Evolutionary conservation across 1,284 basidiomycete species (phyloP).

Genomic region (Pisolithus thermaeus): DNA sequence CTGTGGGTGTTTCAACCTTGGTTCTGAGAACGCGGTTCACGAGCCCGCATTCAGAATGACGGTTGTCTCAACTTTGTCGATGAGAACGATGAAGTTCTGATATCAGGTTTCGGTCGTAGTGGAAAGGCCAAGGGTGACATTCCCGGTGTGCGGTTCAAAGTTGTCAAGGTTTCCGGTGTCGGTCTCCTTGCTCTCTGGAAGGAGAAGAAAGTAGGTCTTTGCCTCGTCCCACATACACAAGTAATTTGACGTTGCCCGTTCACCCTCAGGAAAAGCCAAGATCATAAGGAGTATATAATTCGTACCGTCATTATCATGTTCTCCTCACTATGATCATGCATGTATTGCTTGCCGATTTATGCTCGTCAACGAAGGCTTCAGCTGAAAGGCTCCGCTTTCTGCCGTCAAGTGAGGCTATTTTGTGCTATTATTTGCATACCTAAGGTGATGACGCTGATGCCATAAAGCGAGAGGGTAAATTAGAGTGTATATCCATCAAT

Average conservation of each 20-base stretch:
- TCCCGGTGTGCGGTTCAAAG: slow-evolving; percentile 97
- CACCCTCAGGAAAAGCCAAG: slow-evolving; percentile 79
- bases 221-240: background rate
- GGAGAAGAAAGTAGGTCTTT: slow-evolving; percentile 85
- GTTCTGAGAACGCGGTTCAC: slow-evolving; percentile 4
- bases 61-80: slow-evolving; percentile 99
- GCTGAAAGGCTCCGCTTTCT: background rate
- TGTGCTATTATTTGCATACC: slow-evolving; percentile 12
- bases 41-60: slow-evolving; percentile 69
- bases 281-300: slow-evolving; percentile 51
- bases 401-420: background rate
- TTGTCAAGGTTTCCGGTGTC: slow-evolving; percentile 99
- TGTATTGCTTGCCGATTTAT: slow-evolving; percentile 24
- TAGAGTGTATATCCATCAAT: slow-evolving; percentile 13
- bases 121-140: slow-evolving; percentile 99
- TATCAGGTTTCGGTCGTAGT: slow-evolving; percentile 99
- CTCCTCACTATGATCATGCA: slow-evolving; percentile 38
- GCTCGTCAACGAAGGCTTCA: background rate
- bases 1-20: slow-evolving; percentile 36
- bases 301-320: slow-evolving; percentile 13
- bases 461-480: slow-evolving; percentile 9
- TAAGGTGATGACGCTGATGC: slow-evolving; percentile 23
- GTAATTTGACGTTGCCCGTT: slow-evolving; percentile 3
- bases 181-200: slow-evolving; percentile 97
- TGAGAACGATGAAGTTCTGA: slow-evolving; percentile 99